Conservation (phyloP, 768 basidiomycete genomes). For the Epithele typhae region DNA sequence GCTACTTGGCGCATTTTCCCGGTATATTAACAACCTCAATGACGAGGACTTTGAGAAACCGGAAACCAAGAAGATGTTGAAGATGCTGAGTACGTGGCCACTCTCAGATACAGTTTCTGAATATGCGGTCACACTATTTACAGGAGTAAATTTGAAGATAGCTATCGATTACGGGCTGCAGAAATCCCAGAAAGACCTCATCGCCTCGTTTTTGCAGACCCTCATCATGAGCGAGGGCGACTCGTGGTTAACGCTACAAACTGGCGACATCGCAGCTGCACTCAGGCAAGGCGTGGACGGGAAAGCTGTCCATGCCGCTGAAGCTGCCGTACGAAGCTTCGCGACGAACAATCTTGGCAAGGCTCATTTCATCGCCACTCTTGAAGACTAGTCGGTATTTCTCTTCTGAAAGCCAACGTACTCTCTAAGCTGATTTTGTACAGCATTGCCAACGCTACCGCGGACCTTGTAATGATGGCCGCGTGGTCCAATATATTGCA, state of each 20-base stretch:
- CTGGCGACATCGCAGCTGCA: constrained; percentile 63
- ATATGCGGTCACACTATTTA: not conserved
- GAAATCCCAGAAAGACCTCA: constrained; percentile 76
- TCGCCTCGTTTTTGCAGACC: constrained; percentile 91
- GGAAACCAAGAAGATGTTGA: constrained; percentile 67
- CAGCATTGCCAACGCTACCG: constrained; percentile 86
- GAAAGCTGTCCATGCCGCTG: constrained; percentile 73
- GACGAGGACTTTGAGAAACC: constrained; percentile 70
- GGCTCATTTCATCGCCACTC: constrained; percentile 69
- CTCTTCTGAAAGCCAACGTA: too few relatives aligned
- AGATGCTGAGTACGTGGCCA: constrained; percentile 64
- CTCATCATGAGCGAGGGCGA: constrained; percentile 97
- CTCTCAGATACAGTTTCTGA: not conserved
- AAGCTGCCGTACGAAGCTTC: constrained; percentile 75
- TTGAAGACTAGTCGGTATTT: constrained; percentile 84
- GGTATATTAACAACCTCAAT: constrained; percentile 86
- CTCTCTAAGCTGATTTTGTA: not conserved
- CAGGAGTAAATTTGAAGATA: constrained; percentile 81
- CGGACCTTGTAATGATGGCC: constrained; percentile 77
- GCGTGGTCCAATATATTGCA: constrained; percentile 70
- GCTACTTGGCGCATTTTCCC: constrained; percentile 84
- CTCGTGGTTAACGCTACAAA: constrained; percentile 76
- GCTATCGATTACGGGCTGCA: constrained; percentile 88
- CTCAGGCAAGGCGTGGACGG: constrained; percentile 63
- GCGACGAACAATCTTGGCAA: constrained; percentile 83